These are phyloP conservation scores for Verticillium dahliae DNA, from an alignment of 2,329 filamentous ascomycete species.

Conservation along the genomic window DNA sequence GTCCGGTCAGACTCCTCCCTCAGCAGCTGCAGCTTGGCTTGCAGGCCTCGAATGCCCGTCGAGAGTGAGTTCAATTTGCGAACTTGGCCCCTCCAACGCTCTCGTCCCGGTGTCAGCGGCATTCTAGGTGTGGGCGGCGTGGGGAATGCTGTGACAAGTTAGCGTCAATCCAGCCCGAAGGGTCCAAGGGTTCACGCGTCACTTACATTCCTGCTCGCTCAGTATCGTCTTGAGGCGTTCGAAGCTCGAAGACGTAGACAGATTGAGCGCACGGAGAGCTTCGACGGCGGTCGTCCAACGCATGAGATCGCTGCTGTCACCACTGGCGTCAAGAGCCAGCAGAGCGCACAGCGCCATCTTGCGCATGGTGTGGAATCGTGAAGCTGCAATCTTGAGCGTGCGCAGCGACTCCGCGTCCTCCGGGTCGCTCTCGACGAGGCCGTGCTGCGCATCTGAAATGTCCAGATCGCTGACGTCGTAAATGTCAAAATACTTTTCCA, in stretches of 20 bases:
- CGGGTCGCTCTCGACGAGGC: conserved; percentile 57
- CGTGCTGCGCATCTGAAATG: conserved; percentile 61
- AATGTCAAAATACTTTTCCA: conserved; percentile 90
- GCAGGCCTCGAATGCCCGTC: conserved; percentile 81
- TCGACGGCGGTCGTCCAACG: conserved; percentile 76
- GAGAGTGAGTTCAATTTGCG: conserved; percentile 84
- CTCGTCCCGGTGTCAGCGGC: conserved; percentile 64
- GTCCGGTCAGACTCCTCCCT: conserved; percentile 81
- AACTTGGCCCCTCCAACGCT: conserved; percentile 79
- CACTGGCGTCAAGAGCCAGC: conserved; percentile 77
- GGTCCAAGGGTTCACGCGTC: neutral
- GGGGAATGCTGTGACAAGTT: conserved; percentile 38
- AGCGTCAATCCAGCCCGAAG: neutral
- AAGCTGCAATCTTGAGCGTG: conserved; percentile 73
- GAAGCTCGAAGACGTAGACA: conserved; percentile 54
- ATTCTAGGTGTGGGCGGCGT: conserved; percentile 50
- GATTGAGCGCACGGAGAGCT: conserved; percentile 61
- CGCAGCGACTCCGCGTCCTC: conserved; percentile 76
- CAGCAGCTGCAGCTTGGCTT: conserved; percentile 89
- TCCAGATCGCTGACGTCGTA: conserved; percentile 74
- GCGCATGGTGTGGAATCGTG: conserved; percentile 71
- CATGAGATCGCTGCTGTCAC: conserved; percentile 67
- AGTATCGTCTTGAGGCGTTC: conserved; percentile 63
- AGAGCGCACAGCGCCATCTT: conserved; percentile 87
- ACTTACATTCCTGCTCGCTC: conserved; percentile 72